Conservation (phyloP, 768 basidiomycete species). For the Tylopilus sp. region DNA sequence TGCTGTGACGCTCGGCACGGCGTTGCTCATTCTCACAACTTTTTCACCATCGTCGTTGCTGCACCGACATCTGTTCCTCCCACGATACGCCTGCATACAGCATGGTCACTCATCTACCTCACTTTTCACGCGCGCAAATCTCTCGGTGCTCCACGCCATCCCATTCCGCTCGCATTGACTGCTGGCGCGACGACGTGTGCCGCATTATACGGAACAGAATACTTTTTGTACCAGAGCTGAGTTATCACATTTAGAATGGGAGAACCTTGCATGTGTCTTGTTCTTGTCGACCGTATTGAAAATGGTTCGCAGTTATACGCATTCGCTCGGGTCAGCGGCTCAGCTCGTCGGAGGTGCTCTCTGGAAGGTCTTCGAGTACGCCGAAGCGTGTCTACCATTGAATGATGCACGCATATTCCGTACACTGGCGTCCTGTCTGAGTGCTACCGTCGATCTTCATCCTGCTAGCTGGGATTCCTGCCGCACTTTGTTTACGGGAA, state of each 20-base stretch:
- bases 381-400: neutral
- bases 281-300: neutral
- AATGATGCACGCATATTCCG: neutral
- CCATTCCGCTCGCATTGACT: constrained; percentile 33
- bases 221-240: constrained; percentile 27
- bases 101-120: constrained; percentile 47
- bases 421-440: no score
- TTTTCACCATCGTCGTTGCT: neutral
- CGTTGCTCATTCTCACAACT: neutral
- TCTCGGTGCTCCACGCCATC: constrained; percentile 28
- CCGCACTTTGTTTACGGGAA: no score
- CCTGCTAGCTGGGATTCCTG: no score
- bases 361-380: neutral
- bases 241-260: neutral
- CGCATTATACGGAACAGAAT: constrained; percentile 27
- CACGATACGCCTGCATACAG: constrained; percentile 6
- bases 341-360: neutral
- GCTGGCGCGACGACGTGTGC: constrained; percentile 29
- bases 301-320: neutral
- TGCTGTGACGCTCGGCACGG: no score
- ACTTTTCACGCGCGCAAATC: constrained; percentile 37
- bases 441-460: no score
- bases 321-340: neutral
- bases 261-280: neutral
- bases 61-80: neutral